Conservation (phyloP, 2,329 filamentous ascomycete species). For the Ilyonectria robusta region DNA sequence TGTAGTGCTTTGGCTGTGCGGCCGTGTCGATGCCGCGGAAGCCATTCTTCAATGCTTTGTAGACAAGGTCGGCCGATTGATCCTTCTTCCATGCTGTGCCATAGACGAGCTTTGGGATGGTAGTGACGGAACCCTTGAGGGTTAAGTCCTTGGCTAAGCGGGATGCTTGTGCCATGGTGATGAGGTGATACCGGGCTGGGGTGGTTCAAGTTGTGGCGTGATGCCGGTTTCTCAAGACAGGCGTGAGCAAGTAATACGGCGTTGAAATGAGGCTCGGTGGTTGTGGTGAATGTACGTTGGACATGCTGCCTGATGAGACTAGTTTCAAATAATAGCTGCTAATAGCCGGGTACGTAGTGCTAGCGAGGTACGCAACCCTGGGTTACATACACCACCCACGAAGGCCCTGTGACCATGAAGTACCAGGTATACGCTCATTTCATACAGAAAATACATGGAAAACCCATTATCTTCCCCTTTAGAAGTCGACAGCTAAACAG, state of each 20-base stretch:
- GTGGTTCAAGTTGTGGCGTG: not conserved
- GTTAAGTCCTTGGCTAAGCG: conserved; percentile 53
- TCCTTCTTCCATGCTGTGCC: conserved; percentile 91
- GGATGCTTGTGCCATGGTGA: conserved; percentile 46
- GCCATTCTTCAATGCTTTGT: conserved; percentile 75
- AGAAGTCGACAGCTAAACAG: not conserved
- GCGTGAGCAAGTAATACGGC: not conserved
- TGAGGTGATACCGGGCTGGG: not conserved
- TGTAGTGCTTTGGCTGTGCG: conserved; percentile 83
- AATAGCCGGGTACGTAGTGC: not conserved
- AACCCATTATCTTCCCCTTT: too few species aligned
- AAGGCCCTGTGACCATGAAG: too few species aligned
- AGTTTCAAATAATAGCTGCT: too few species aligned
- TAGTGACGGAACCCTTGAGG: conserved; percentile 50
- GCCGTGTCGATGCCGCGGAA: conserved; percentile 85
- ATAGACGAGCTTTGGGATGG: conserved; percentile 74
- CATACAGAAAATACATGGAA: too few species aligned
- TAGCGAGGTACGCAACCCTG: not conserved
- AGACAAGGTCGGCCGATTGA: conserved; percentile 75
- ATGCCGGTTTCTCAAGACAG: not conserved
- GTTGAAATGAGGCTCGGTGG: not conserved
- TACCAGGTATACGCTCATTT: too few species aligned
- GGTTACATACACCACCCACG: too few species aligned
- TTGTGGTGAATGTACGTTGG: too few species aligned
- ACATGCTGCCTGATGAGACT: not conserved